A percentile compares a stretch with the other conserved stretches of the same genome.
Evolutionary conservation across 2,329 filamentous ascomycete genomes (phyloP).

Genomic region (Endothia cerciana): DNA sequence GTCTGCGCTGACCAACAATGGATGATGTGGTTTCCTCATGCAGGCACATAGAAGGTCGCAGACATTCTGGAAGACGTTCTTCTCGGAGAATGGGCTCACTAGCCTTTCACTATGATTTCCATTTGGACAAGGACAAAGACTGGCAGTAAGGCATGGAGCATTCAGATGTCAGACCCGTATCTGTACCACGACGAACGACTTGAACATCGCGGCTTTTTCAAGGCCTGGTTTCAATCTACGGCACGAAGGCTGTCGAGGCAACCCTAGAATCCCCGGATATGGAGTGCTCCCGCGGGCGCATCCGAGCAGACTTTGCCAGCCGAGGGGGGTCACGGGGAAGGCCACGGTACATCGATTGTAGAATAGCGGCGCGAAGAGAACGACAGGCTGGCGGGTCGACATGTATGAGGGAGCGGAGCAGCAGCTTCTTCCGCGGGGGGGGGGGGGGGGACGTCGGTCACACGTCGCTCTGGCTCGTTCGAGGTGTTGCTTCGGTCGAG

Average conservation of each 20-base stretch:
- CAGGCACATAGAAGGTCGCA: neutral
- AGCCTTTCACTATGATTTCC: no score
- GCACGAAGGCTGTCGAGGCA: slow-evolving; percentile 61
- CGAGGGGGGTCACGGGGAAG: slow-evolving; percentile 36
- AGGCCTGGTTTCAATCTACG: slow-evolving; percentile 61
- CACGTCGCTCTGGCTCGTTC: slow-evolving; percentile 19
- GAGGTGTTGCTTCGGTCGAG: slow-evolving; percentile 18
- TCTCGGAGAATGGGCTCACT: neutral
- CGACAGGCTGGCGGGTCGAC: neutral
- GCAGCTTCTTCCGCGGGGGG: neutral
- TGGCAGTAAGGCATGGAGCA: neutral
- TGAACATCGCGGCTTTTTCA: slow-evolving; percentile 63
- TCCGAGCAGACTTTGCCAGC: slow-evolving; percentile 62
- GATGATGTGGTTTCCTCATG: neutral
- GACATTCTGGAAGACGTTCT: neutral
- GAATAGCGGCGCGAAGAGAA: neutral
- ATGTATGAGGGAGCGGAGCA: neutral
- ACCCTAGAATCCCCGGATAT: slow-evolving; percentile 59
- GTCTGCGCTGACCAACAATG: no score
- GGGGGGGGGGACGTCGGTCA: slow-evolving; percentile 19
- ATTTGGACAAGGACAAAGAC: neutral
- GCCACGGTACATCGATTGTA: neutral
- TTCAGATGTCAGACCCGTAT: slow-evolving; percentile 64
- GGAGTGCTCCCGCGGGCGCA: slow-evolving; percentile 43
- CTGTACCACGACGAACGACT: slow-evolving; percentile 64